Conservation (phyloP, 768 basidiomycete genomes). For the Russula olivacea region DNA sequence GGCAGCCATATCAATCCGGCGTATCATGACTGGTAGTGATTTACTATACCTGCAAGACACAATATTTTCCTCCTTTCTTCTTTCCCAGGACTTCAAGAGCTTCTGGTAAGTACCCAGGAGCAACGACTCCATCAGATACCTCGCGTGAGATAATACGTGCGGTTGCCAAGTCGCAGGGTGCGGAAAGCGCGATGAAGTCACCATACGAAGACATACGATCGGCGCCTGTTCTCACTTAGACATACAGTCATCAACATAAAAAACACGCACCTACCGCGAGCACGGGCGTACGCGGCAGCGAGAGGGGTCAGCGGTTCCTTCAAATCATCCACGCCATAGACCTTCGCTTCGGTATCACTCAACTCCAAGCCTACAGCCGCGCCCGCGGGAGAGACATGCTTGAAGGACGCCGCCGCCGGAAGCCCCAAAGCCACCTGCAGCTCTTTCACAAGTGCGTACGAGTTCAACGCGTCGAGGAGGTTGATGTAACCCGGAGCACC, state of each 20-base stretch:
- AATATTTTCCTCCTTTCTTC: conserved; percentile 99
- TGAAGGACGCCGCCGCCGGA: conserved; percentile 98
- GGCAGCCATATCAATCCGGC: neutral
- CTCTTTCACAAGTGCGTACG: conserved; percentile 93
- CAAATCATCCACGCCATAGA: conserved; percentile 94
- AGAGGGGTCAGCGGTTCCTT: conserved; percentile 85
- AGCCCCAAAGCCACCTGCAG: conserved; percentile 79
- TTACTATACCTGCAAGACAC: conserved; percentile 77
- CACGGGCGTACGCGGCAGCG: conserved; percentile 91
- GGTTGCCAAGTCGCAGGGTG: conserved; percentile 87
- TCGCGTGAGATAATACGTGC: conserved; percentile 98
- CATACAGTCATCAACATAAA: neutral
- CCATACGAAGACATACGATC: conserved; percentile 99
- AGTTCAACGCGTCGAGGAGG: conserved; percentile 94
- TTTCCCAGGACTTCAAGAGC: conserved; percentile 87
- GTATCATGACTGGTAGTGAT: neutral
- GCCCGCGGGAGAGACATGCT: conserved; percentile 98
- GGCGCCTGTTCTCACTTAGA: conserved; percentile 50
- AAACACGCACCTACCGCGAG: conserved; percentile 54
- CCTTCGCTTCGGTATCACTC: conserved; percentile 79
- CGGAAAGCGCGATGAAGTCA: conserved; percentile 95
- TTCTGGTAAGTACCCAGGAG: conserved; percentile 83
- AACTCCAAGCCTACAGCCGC: conserved; percentile 88
- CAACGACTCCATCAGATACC: conserved; percentile 97
- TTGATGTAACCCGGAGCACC: conserved; percentile 99